These are phyloP conservation scores for Huntiella moniliformis DNA, from an alignment of 2,329 filamentous ascomycete genomes.

Conservation along the genomic window DNA sequence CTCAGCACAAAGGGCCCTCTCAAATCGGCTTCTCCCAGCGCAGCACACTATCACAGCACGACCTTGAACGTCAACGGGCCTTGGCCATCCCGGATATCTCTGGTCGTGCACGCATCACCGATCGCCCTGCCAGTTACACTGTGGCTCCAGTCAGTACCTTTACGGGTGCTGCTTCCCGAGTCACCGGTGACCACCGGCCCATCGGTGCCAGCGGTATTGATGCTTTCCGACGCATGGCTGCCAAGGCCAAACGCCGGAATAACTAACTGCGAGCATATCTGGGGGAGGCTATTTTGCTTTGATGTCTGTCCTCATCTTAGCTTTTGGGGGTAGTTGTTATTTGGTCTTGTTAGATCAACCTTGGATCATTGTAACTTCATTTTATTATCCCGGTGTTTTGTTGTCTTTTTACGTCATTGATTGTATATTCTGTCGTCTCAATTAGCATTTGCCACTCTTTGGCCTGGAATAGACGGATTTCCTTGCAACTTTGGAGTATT, in stretches of 20 bases:
- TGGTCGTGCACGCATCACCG: constrained; percentile 38
- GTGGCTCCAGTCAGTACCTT: constrained; percentile 44
- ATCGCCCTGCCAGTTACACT: constrained; percentile 37
- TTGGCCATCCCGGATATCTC: constrained; percentile 35
- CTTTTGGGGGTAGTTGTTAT: constrained; percentile 1
- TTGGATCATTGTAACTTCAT: neutral
- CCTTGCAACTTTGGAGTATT: too few relatives aligned
- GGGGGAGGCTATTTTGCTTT: neutral
- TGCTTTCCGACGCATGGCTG: constrained; percentile 46
- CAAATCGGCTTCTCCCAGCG: constrained; percentile 33
- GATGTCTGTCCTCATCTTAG: constrained; percentile 6
- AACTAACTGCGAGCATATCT: constrained; percentile 3
- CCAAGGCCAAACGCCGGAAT: constrained; percentile 37
- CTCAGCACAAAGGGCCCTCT: constrained; percentile 29
- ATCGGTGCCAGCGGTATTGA: constrained; percentile 45
- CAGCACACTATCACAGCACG: constrained; percentile 23
- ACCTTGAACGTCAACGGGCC: constrained; percentile 37
- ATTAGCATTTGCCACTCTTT: too few relatives aligned
- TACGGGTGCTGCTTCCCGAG: constrained; percentile 24
- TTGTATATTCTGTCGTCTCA: too few relatives aligned
- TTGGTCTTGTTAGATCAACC: neutral
- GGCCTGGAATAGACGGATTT: too few relatives aligned
- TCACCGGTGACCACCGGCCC: constrained; percentile 29
- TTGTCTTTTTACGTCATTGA: neutral
- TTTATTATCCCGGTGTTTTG: neutral